Conservation (phyloP, 768 basidiomycete genomes). For the Tricholoma furcatifolium region DNA sequence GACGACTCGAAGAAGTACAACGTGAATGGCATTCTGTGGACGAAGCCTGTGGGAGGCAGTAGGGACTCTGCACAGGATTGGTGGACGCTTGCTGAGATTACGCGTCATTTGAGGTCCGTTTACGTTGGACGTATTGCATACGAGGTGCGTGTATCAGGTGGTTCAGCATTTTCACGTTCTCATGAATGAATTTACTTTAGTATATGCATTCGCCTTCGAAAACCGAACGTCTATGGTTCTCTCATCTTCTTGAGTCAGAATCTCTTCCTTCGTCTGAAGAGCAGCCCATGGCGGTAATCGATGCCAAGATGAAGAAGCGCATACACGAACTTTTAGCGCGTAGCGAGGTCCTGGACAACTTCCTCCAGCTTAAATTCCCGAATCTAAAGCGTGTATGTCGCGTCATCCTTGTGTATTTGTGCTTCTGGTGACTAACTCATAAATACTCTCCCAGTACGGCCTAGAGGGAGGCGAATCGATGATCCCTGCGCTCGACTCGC, state of each 20-base stretch:
- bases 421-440: neutral
- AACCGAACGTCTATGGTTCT: constrained; percentile 88
- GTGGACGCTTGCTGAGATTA: constrained; percentile 75
- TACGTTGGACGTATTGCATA: constrained; percentile 89
- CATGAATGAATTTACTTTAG: constrained; percentile 20
- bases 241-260: constrained; percentile 76
- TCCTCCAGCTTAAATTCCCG: constrained; percentile 85
- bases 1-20: constrained; percentile 57
- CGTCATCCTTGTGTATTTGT: neutral
- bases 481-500: constrained; percentile 80
- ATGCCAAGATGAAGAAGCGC: constrained; percentile 44
- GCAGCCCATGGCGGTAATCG: constrained; percentile 26
- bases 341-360: constrained; percentile 83
- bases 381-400: constrained; percentile 68
- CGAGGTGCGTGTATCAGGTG: constrained; percentile 43
- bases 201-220: constrained; percentile 88
- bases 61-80: constrained; percentile 30
- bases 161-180: neutral
- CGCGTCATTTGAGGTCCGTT: constrained; percentile 61
- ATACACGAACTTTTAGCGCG: constrained; percentile 68
- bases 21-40: constrained; percentile 84
- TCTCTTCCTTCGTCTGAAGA: constrained; percentile 34
- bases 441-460: constrained; percentile 54
- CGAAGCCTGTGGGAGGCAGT: constrained; percentile 38
- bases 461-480: constrained; percentile 94